Evolutionary conservation across 768 basidiomycete genomes (phyloP), one percentile per base, ranked within the genome.

Genomic region (Mycena floridula): DNA sequence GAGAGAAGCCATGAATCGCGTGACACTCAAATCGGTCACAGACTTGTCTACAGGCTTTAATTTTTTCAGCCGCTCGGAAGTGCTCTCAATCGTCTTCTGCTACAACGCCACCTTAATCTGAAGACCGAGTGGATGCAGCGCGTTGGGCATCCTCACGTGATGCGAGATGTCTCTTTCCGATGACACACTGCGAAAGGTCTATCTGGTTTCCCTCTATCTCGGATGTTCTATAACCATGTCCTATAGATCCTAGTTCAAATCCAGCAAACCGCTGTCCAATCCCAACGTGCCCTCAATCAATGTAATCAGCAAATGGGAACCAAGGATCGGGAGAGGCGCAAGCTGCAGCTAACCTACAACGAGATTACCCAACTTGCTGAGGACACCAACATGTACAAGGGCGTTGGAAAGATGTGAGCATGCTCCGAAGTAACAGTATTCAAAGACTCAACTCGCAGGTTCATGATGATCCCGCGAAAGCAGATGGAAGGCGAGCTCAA

Each of bases 331-430:
- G 94, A 97, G 62, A 78, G 87, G 23, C 81, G 87, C 49, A 92
- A 95, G 42, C 70, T 95, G 13, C 88, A 93, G 63, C 73, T 97
- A 18, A 96, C 94, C 0, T 85, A 86, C 44, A 76, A 84, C 51
- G 92, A 97, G 61, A 81, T 97, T 50, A 70, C 69, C 25, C 68
- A 73, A 26, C 76, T 93, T 40, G 72, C 80, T 51, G 78, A 77
- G 22, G 74, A 85, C 48, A 82, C 87, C 11, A 89, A 85, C 56
- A 67, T 96, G 54, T 97, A 94, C 68, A 92, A 87, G 57, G 94
- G 94, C 38, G 89, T 97, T 37, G 94, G 94, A 25, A 97, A 97
- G 67, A 95, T 95, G 94, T 94, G 79, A 22, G 36, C 42, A 23
- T 23, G 39, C n/a, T 26, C 24, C 26, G 18, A 24, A 7, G 20